Evolutionary conservation across 306 rosid genomes (phyloP), one percentile per base, ranked within the genome.

Genomic region (Ceratonia siliqua): DNA sequence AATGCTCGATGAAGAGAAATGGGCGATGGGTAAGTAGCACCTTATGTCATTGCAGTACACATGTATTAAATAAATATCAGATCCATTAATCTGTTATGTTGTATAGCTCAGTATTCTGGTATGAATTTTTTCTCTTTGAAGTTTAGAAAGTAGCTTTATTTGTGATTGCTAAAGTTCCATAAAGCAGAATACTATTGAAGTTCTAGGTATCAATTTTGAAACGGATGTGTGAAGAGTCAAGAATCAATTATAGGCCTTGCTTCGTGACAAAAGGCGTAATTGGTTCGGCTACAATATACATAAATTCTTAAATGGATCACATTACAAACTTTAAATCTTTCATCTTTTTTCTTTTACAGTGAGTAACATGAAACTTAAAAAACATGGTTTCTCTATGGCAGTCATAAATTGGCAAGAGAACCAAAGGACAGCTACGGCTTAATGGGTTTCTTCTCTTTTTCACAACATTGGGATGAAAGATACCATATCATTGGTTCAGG

Each of bases 401-500:
- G 45, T 73, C 73, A 72, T 70, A 17, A 28, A 73, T 74, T 78
- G 69, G 5, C 46, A 70, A 81, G 68, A 69, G 35, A 58, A 78
- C 70, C 79, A 75, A 61, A 79, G 59, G 80, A 80, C 79, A 81
- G 73, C 62, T 73, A 69, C 39, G 42, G 54, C 68, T 35, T 71
- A 85, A 73, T 50, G 61, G 36, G 39, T 76, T 77, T 68, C 75
- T 68, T 32, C 21, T 73, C 67, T 70, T 80, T 72, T 64, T 54
- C 68, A 62, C 61, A 63, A 35, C 79, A 57, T 17, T 33, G 24
- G 63, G 80, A 54, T 75, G 68, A 63, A 85, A 85, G 66, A 74
- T 74, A 77, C 67, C 1, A 72, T 36, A 87, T 87, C 43, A 87
- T 88, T 71, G 71, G 76, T 48, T 81, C 75, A 70, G 73, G 78